Evolutionary conservation across 176 grass and related monocot genomes (phyloP).

Genomic region (Zoysia japonica): DNA sequence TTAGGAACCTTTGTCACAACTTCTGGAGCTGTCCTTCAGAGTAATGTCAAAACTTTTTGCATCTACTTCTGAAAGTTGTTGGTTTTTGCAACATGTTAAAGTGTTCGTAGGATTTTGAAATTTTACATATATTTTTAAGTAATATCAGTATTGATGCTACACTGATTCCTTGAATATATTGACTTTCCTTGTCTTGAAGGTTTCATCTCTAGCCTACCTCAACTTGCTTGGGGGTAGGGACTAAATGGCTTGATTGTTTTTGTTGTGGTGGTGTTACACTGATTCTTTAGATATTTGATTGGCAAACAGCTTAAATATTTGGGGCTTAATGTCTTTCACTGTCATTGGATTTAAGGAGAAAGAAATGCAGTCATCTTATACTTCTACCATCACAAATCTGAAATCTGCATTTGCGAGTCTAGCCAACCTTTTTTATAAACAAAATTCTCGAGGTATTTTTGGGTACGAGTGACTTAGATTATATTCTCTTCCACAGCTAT

Average conservation of each 20-base stretch:
- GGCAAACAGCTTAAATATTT: slow-evolving; percentile 3
- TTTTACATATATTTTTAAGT: neutral
- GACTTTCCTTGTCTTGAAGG: neutral
- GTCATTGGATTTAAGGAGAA: slow-evolving; percentile 15
- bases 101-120: neutral
- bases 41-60: neutral
- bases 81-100: neutral
- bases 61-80: neutral
- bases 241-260: neutral
- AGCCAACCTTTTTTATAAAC: neutral
- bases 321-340: neutral
- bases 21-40: too few relatives aligned
- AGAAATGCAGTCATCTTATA: neutral
- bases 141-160: neutral
- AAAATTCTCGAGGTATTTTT: neutral
- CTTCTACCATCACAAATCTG: neutral
- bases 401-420: neutral
- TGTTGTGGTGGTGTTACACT: neutral
- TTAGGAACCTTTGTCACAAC: too few relatives aligned
- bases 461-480: neutral
- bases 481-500: slow-evolving; percentile 28
- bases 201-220: neutral
- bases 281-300: neutral
- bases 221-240: neutral
- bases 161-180: neutral